Percentiles rank a stretch among this genome's conserved stretches.
phyloP scores from a whole-genome alignment of 2,329 filamentous ascomycete species.

The Colletotrichum aenigma region DNA sequence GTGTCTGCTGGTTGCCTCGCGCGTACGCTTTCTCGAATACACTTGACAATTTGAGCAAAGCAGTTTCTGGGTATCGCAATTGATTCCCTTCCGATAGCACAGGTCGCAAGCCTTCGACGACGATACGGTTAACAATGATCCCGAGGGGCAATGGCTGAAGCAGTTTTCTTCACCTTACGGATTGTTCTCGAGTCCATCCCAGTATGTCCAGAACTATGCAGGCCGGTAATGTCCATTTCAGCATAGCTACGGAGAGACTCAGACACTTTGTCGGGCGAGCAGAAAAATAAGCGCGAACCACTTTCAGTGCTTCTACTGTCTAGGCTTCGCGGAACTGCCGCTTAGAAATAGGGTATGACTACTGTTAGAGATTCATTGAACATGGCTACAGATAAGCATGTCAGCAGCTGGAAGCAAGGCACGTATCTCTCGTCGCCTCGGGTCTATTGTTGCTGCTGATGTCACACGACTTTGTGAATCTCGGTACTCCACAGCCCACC shows the following conservation, averaged over 20 bases:
- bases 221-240: neutral
- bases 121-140: neutral
- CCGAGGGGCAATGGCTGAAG: neutral
- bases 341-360: neutral
- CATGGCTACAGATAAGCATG: accelerated
- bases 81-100: neutral
- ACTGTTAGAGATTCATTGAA: neutral
- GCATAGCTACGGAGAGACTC: neutral
- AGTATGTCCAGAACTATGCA: neutral
- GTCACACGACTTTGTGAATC: neutral
- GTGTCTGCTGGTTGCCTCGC: neutral
- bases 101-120: neutral
- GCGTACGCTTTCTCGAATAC: neutral
- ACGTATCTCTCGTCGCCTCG: neutral
- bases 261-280: neutral
- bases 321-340: neutral
- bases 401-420: neutral
- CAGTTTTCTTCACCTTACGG: neutral
- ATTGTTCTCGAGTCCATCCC: neutral
- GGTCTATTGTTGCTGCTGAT: neutral
- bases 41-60: neutral
- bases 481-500: neutral
- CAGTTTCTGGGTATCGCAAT: neutral
- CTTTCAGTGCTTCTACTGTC: neutral
- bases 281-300: neutral